phyloP scores from a whole-genome alignment of 495 filamentous ascomycete genomes.

The Aspergillus wentii region DNA sequence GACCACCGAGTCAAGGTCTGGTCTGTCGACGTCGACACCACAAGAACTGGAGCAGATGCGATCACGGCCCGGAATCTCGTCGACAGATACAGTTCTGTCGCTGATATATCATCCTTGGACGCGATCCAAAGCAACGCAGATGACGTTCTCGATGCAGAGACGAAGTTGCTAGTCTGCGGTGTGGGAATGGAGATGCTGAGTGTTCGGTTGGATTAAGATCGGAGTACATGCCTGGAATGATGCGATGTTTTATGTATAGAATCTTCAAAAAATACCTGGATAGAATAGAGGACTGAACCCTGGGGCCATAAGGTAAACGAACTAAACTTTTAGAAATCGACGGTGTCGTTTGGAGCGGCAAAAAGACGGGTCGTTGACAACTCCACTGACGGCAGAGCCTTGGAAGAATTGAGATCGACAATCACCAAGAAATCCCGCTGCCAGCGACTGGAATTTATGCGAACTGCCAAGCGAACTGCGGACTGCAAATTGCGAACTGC shows the following conservation, averaged over 20 bases:
- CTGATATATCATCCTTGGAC: conserved; percentile 54
- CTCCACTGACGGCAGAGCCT: no score
- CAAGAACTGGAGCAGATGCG: conserved; percentile 19
- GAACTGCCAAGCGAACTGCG: no score
- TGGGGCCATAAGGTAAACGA: no score
- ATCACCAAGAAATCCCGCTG: no score
- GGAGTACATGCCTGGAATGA: conserved; percentile 8
- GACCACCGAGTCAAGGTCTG: conserved; percentile 82
- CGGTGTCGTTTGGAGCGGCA: no score
- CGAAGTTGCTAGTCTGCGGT: conserved; percentile 44
- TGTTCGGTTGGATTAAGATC: conserved; percentile 8
- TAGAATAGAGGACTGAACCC: conserved; percentile 12
- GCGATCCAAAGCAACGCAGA: conserved; percentile 17
- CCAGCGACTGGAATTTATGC: no score
- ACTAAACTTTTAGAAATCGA: no score
- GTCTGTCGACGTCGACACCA: conserved; percentile 41
- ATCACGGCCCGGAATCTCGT: conserved; percentile 38
- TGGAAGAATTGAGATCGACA: no score
- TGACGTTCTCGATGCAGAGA: not conserved
- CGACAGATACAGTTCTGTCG: conserved; percentile 58
- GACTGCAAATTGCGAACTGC: no score
- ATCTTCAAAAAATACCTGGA: not conserved
- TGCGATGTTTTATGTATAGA: conserved; percentile 3
- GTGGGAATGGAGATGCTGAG: conserved; percentile 51
- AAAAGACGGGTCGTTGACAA: no score